Percentiles rank a stretch among this genome's conserved stretches.
These are phyloP conservation scores for Scheffersomyces ergatensis DNA, from an alignment of 805 yeast genomes.

Conservation along the genomic window DNA sequence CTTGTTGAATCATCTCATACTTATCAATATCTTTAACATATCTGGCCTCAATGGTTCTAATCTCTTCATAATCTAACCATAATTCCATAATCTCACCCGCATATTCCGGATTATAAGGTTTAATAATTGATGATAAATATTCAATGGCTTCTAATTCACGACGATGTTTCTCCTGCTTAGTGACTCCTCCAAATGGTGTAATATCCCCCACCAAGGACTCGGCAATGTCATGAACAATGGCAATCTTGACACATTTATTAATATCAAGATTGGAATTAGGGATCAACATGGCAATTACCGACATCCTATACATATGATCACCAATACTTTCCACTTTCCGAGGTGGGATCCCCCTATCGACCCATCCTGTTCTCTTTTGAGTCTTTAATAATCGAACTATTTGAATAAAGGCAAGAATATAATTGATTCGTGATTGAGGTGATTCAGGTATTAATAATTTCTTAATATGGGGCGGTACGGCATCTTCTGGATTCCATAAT, in stretches of 20 bases:
- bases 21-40: constrained; percentile 94
- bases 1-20: constrained; percentile 79
- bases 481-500: constrained; percentile 54
- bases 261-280: constrained; percentile 50
- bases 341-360: constrained; percentile 56
- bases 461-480: constrained; percentile 47
- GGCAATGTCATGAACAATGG: constrained; percentile 91
- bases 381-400: constrained; percentile 70
- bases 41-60: constrained; percentile 75
- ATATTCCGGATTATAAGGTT: constrained; percentile 61
- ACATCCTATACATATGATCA: constrained; percentile 98
- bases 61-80: constrained; percentile 90
- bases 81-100: constrained; percentile 64
- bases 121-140: constrained; percentile 58
- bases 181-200: constrained; percentile 68
- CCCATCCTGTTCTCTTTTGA: constrained; percentile 92
- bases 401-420: constrained; percentile 59
- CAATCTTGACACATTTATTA: constrained; percentile 76
- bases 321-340: constrained; percentile 67
- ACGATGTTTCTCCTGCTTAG: constrained; percentile 78
- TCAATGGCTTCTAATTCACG: constrained; percentile 74
- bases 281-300: constrained; percentile 71
- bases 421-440: constrained; percentile 32
- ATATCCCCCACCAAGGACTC: constrained; percentile 94
- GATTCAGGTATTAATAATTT: constrained; percentile 28